A percentile compares a stretch with the other conserved stretches of the same genome.
phyloP scores from a whole-genome alignment of 2,329 filamentous ascomycete species.

The Trematosphaeria pertusa region DNA sequence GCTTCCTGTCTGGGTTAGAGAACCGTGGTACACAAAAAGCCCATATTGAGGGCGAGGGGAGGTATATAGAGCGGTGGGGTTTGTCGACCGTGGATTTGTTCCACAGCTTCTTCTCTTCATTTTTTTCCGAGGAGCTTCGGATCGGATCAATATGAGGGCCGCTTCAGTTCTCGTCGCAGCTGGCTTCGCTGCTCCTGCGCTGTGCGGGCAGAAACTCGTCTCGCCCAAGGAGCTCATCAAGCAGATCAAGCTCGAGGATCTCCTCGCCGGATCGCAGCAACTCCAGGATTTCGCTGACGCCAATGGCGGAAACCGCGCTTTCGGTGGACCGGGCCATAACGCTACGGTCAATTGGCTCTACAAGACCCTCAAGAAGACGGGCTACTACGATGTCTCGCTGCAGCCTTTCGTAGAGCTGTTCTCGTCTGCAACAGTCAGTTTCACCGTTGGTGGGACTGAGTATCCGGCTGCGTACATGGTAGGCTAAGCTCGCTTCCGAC shows the following conservation, averaged over 20 bases:
- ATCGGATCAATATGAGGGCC: conserved; percentile 33
- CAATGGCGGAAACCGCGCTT: conserved; percentile 45
- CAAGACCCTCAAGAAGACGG: conserved; percentile 35
- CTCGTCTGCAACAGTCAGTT: conserved; percentile 35
- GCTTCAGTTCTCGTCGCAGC: conserved; percentile 30
- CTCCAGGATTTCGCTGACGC: conserved; percentile 41
- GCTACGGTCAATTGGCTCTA: conserved; percentile 42
- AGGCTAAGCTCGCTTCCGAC: neutral
- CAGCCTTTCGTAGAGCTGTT: conserved; percentile 46
- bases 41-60: too few species aligned
- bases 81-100: neutral
- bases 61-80: conserved; percentile 27
- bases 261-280: conserved; percentile 42
- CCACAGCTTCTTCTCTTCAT: conserved; percentile 16
- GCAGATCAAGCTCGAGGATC: conserved; percentile 37
- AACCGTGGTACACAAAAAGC: too few species aligned
- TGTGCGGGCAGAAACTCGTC: conserved; percentile 21
- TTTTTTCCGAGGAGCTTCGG: neutral
- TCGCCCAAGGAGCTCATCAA: conserved; percentile 31
- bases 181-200: conserved; percentile 24
- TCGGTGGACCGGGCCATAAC: conserved; percentile 45
- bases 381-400: conserved; percentile 44
- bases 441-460: conserved; percentile 31
- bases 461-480: conserved; percentile 36
- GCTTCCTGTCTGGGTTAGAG: too few species aligned